Percentiles rank a stretch among this genome's conserved stretches.
Conservation (phyloP, 257 asterid species). For the Capsicum baccatum region DNA sequence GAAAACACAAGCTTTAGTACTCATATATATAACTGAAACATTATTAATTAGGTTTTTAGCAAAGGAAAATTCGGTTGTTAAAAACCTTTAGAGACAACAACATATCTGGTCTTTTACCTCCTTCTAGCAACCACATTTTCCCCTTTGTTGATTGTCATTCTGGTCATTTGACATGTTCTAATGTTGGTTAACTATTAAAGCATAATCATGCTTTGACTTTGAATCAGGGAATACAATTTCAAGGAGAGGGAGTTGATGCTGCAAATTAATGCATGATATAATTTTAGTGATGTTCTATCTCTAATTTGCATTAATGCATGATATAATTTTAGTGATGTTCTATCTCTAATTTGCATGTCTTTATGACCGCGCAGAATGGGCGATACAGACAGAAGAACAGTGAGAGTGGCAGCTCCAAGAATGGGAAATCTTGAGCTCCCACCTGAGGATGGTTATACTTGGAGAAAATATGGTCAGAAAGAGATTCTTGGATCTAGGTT, state of each 20-base stretch:
- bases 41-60: too few species aligned
- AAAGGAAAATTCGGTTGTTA: too few species aligned
- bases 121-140: neutral
- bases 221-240: too few species aligned
- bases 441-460: conserved; percentile 83
- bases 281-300: too few species aligned
- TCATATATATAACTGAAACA: too few species aligned
- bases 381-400: conserved; percentile 48
- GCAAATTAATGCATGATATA: too few species aligned
- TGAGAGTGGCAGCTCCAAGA: conserved; percentile 61
- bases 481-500: conserved; percentile 63
- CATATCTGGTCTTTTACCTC: neutral
- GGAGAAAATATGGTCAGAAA: conserved; percentile 94
- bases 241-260: too few species aligned
- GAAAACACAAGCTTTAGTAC: too few species aligned
- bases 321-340: too few species aligned
- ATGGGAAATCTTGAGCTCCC: conserved; percentile 86
- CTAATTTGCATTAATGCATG: neutral
- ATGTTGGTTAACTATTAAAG: neutral
- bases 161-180: neutral
- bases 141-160: neutral
- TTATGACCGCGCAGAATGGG: conserved; percentile 42
- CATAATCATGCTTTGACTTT: too few species aligned
- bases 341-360: neutral
- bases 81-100: neutral